These are phyloP conservation scores for Arbutus unedo DNA, from an alignment of 148 eudicot genomes.

Conservation along the genomic window DNA sequence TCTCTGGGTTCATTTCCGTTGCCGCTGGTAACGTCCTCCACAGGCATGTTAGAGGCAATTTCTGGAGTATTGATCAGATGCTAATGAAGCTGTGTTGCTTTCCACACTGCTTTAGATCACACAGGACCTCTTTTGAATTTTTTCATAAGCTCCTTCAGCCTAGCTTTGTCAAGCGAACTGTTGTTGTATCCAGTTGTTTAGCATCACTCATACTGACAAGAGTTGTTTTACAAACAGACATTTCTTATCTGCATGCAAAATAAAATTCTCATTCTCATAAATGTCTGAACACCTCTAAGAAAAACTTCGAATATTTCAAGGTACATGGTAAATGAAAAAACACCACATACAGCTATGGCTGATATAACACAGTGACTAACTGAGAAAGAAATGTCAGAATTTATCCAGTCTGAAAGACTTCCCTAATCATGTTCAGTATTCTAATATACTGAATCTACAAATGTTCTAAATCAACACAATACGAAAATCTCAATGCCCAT, in stretches of 20 bases:
- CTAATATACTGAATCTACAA: no score
- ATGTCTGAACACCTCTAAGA: neutral
- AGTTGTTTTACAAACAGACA: slow-evolving; percentile 14
- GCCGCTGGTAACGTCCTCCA: slow-evolving; percentile 18
- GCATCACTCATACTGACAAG: slow-evolving; percentile 16
- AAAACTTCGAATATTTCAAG: no score
- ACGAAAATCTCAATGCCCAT: no score
- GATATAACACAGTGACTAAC: neutral
- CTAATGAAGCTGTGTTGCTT: slow-evolving; percentile 29
- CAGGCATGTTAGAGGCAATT: slow-evolving; percentile 30
- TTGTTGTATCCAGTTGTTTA: slow-evolving; percentile 22
- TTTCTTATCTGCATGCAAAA: neutral
- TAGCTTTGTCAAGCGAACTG: slow-evolving; percentile 27
- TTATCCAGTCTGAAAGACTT: neutral
- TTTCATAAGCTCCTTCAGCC: slow-evolving; percentile 28
- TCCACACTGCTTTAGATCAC: slow-evolving; percentile 37
- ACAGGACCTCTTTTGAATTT: slow-evolving; percentile 27
- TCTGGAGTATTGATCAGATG: slow-evolving; percentile 45
- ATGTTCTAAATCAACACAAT: no score
- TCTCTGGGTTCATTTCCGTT: slow-evolving; percentile 22
- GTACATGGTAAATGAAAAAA: neutral
- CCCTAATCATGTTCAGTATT: neutral
- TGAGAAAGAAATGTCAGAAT: neutral
- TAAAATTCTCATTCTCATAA: neutral
- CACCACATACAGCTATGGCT: neutral